Evolutionary conservation across 441 rosid genomes (phyloP), one percentile per base, ranked within the genome.

Genomic region (Euphorbia schlechtendalii): DNA sequence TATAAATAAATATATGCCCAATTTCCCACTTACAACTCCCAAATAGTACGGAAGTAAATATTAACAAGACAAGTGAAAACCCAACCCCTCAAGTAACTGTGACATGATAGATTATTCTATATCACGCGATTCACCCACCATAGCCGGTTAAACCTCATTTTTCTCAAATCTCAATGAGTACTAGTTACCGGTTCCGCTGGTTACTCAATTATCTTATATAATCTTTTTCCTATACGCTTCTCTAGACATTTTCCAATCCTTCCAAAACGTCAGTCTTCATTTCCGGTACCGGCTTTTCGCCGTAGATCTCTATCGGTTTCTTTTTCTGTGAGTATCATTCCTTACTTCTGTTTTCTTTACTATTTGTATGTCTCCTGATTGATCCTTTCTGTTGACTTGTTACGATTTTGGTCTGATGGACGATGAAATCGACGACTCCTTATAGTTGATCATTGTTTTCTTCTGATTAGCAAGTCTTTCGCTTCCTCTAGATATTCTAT

Each of bases 101-200:
- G 30, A 27, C 30, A 1, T 27, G 30, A 27, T 27, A 27, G 30
- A 27, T 27, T 27, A 27, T 27, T 27, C 4, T 27, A 27, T 27
- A 27, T 27, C 57, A 53, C 66, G 60, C 24, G 8, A 11, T 46
- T 69, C 7, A 85, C 83, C 81, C 65, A 25, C 43, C 32, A 63
- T 55, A 74, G 59, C 81, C 83, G 73, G 88, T 85, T 48, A 57
- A 56, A 34, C n/a, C 65, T 65, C 51, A 27, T 30, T 20, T n/a
- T 8, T 34, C 40, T 34, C 40, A 8, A 5, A 34, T 5, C 64
- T 14, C 61, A 22, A 38, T n/a, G 22, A 17, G 22, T 62, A 5
- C 20, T 54, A 58, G 40, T 45, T 45, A 78, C 87, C 78, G 78
- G 76, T 65, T 17, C 67, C 27, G 34, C 83, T 71, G 72, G 87